Percentiles rank a stretch among this genome's conserved stretches.
phyloP scores from a whole-genome alignment of 352 stramenopile species.

The Paralagenidium karlingii region DNA sequence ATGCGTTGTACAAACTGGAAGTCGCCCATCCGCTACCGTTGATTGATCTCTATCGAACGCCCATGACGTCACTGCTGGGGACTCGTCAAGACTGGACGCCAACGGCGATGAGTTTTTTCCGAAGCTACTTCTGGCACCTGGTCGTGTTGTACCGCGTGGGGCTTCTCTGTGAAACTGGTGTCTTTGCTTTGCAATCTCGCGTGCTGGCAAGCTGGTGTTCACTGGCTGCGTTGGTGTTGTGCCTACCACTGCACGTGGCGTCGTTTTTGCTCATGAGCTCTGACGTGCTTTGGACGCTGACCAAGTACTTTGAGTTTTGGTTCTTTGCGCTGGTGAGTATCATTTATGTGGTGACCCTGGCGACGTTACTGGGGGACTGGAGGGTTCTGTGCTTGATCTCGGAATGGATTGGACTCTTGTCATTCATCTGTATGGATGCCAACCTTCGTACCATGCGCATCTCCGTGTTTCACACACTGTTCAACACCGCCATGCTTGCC shows the following conservation, averaged over 20 bases:
- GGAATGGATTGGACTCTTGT: neutral
- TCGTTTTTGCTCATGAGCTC: conserved; percentile 12
- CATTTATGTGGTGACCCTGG: conserved; percentile 10
- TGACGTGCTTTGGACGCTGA: conserved; percentile 13
- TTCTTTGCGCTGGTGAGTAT: conserved; percentile 21
- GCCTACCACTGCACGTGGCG: conserved; percentile 5
- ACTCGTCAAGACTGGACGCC: neutral
- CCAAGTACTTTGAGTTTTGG: conserved; percentile 23
- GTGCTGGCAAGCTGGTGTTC: conserved; percentile 3
- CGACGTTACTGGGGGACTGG: too few relatives aligned
- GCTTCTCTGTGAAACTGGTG: conserved; percentile 3
- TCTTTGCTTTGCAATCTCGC: conserved; percentile 9
- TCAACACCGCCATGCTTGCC: conserved; percentile 1
- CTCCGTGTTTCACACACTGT: conserved; percentile 1
- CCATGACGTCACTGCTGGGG: conserved; percentile 6
- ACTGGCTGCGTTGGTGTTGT: too few relatives aligned
- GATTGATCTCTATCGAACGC: conserved; percentile 7
- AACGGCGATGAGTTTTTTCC: too few relatives aligned
- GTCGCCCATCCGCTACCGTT: conserved; percentile 5
- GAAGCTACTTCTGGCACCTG: too few relatives aligned
- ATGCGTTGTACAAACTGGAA: conserved; percentile 11
- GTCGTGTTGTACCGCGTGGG: too few relatives aligned
- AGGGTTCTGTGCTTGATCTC: too few relatives aligned
- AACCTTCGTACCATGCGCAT: conserved; percentile 11
- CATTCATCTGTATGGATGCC: conserved; percentile 5